These are phyloP conservation scores for Suillus sp. DNA, from an alignment of 768 basidiomycete genomes.

Conservation along the genomic window DNA sequence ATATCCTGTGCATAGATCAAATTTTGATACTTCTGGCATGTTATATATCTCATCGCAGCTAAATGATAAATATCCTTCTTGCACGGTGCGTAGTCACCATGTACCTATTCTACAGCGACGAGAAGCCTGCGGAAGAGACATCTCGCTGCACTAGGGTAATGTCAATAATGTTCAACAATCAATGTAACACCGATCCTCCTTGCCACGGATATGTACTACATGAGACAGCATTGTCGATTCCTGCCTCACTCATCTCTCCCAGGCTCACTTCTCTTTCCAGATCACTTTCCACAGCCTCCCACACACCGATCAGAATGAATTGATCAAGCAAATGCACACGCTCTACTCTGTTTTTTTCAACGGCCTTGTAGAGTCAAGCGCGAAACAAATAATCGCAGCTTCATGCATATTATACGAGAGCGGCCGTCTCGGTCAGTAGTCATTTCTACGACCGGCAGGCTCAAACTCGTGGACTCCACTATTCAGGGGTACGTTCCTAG, in stretches of 20 bases:
- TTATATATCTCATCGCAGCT: background rate
- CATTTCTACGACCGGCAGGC: background rate
- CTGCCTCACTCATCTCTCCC: too few relatives aligned
- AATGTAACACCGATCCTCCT: too few relatives aligned
- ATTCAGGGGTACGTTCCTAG: background rate
- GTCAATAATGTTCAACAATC: too few relatives aligned
- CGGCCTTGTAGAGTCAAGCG: background rate
- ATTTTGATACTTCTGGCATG: background rate
- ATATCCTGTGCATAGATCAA: constrained; percentile 8
- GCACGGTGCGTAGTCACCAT: too few relatives aligned
- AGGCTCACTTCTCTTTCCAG: too few relatives aligned
- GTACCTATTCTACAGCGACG: too few relatives aligned
- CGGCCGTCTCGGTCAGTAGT: background rate
- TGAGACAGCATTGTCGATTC: too few relatives aligned
- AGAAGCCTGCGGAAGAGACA: too few relatives aligned
- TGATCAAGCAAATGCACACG: background rate
- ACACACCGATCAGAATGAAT: background rate
- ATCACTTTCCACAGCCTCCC: too few relatives aligned
- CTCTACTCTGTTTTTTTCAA: background rate
- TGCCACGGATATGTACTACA: too few relatives aligned
- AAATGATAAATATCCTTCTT: too few relatives aligned
- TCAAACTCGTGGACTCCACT: background rate
- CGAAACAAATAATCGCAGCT: background rate
- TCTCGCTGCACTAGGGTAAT: too few relatives aligned
- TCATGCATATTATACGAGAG: background rate